phyloP scores from a whole-genome alignment of 179 eudicot genomes.

The Beta macrorhiza region DNA sequence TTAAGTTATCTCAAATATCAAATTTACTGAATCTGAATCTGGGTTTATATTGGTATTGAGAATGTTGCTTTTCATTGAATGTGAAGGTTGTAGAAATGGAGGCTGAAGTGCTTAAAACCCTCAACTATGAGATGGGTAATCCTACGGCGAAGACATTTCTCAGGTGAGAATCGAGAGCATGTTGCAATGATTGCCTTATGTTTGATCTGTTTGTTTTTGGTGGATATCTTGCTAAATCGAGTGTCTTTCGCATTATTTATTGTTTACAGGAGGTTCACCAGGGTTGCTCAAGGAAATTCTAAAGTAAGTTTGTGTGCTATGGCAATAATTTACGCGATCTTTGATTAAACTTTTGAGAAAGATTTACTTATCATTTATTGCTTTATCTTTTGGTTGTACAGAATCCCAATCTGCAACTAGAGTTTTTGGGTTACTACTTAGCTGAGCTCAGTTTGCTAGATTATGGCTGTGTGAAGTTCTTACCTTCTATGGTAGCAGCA shows the following conservation, averaged over 20 bases:
- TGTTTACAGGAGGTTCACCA: slow-evolving; percentile 35
- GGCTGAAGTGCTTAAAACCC: slow-evolving; percentile 43
- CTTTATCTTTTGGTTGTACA: slow-evolving; percentile 17
- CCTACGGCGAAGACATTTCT: slow-evolving; percentile 43
- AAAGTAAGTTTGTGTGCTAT: slow-evolving; percentile 22
- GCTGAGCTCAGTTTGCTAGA: slow-evolving; percentile 48
- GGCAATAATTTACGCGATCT: neutral
- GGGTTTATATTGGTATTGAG: slow-evolving; percentile 6
- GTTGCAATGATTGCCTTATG: neutral
- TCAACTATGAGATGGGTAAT: slow-evolving; percentile 46
- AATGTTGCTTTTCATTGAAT: neutral
- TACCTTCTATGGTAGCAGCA: slow-evolving; percentile 45
- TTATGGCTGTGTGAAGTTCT: slow-evolving; percentile 36
- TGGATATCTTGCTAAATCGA: slow-evolving; percentile 6
- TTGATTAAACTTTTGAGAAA: neutral
- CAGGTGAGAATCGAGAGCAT: slow-evolving; percentile 27
- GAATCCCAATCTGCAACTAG: slow-evolving; percentile 35
- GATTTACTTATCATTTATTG: neutral
- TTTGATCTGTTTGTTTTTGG: neutral
- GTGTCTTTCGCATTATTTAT: neutral
- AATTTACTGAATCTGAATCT: neutral
- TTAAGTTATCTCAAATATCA: too few species aligned
- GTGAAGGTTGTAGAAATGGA: slow-evolving; percentile 49
- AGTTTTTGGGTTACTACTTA: slow-evolving; percentile 41
- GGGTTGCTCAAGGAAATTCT: slow-evolving; percentile 35